phyloP scores from a whole-genome alignment of 1,139 yeast genomes.

The Zygosaccharomyces pseudobailii region DNA sequence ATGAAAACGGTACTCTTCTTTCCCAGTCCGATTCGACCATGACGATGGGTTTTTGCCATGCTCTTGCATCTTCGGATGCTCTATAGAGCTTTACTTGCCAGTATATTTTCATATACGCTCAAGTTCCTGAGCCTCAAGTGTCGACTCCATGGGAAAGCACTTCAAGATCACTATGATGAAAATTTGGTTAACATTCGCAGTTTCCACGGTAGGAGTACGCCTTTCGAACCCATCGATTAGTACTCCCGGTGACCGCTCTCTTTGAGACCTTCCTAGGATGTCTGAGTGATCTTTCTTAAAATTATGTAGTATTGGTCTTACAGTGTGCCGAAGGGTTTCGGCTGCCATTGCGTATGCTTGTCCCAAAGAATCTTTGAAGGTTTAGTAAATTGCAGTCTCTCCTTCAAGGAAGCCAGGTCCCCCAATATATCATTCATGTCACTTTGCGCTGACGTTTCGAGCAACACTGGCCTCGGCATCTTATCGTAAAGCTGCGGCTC shows the following conservation, averaged over 20 bases:
- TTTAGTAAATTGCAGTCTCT: slow-evolving; percentile 18
- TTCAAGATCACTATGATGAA: slow-evolving; percentile 56
- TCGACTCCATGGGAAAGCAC: slow-evolving; percentile 2
- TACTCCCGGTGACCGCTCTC: slow-evolving; percentile 75
- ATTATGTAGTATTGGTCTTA: slow-evolving; percentile 12
- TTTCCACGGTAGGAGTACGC: slow-evolving; percentile 89
- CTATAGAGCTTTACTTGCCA: slow-evolving; percentile 75
- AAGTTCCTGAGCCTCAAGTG: slow-evolving; percentile 38
- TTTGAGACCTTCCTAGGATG: slow-evolving; percentile 56
- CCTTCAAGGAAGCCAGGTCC: slow-evolving; percentile 32
- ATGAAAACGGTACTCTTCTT: slow-evolving; percentile 57
- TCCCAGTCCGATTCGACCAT: slow-evolving; percentile 92
- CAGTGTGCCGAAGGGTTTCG: slow-evolving; percentile 44
- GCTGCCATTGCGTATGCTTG: slow-evolving; percentile 37
- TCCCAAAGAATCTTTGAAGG: slow-evolving; percentile 21
- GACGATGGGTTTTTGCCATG: slow-evolving; percentile 64
- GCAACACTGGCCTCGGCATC: neutral
- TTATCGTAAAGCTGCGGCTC: slow-evolving; percentile 10
- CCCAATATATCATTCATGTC: slow-evolving; percentile 19
- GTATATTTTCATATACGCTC: slow-evolving; percentile 52
- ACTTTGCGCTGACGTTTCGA: neutral
- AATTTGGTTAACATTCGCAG: slow-evolving; percentile 77
- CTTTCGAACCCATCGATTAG: slow-evolving; percentile 70
- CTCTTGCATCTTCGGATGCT: slow-evolving; percentile 21
- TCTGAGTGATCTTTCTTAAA: slow-evolving; percentile 40